These are phyloP conservation scores for Moricandia arvensis DNA, from an alignment of 345 rosid genomes.

Conservation along the genomic window DNA sequence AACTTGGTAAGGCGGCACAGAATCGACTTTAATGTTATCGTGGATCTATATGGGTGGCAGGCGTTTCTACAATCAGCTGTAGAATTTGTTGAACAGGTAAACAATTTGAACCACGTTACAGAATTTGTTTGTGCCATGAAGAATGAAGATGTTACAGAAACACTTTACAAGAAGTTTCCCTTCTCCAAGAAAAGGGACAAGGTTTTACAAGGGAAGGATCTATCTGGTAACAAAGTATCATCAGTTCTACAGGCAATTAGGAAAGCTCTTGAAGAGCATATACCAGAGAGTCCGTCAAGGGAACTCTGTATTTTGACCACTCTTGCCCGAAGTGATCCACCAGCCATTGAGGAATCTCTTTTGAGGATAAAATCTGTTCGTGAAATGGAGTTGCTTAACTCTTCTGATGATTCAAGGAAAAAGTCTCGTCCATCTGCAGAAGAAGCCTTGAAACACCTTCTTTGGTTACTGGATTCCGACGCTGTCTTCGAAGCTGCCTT, in stretches of 20 bases:
- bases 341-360: constrained; percentile 83
- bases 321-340: constrained; percentile 88
- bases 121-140: constrained; percentile 89
- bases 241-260: constrained; percentile 78
- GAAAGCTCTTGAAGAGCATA: constrained; percentile 72
- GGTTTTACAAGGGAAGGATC: constrained; percentile 43
- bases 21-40: constrained; percentile 82
- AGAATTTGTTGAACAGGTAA: constrained; percentile 79
- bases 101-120: constrained; percentile 79
- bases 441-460: constrained; percentile 89
- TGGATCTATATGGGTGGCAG: constrained; percentile 86
- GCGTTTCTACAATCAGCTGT: constrained; percentile 66
- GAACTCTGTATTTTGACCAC: constrained; percentile 96
- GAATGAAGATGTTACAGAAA: constrained; percentile 70
- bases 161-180: constrained; percentile 57
- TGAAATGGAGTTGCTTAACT: constrained; percentile 72
- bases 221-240: constrained; percentile 61
- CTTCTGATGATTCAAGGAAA: constrained; percentile 58
- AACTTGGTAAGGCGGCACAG: constrained; percentile 95
- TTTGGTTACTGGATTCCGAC: constrained; percentile 93
- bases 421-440: constrained; percentile 77
- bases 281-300: constrained; percentile 82
- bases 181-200: constrained; percentile 43
- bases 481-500: constrained; percentile 93
- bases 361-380: constrained; percentile 84